Base-by-base conservation (phyloP, 305 asterid genomes). In the Coffea humblotiana region DNA sequence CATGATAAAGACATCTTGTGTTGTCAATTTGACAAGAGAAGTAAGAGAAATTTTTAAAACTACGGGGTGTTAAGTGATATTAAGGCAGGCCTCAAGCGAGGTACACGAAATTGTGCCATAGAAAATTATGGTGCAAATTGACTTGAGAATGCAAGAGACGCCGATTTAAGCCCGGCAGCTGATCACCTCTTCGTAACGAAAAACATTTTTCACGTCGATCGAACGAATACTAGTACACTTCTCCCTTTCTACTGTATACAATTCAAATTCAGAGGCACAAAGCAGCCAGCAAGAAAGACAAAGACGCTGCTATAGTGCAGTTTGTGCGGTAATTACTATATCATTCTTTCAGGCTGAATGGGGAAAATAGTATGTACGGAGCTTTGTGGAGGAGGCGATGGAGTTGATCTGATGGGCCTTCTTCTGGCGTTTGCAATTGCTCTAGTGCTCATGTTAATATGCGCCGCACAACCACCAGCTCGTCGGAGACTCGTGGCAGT, bases 381-480 rank as follows among this genome's bases (percentile, higher is more conserved):
- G 63, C 40, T 76, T 6, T 1, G 49, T 15, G 74, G 61, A 14
- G 45, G 52, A 40, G 77, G 5, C 0, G 29, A 13, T 0, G 71
- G 80, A 6, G 40, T 79, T 21, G 63, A 27, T 51, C 63, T 61
- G 54, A 21, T 1, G 71, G 72, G 78, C 52, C 15, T 83, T 18
- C 58, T 85, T 13, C 25, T 82, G 67, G 83, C 77, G 51, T n/a
- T 77, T 54, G 21, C 66, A 8, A 74, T 80, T 66, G 81, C 76
- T 51, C 3, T 82, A 0, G 16, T 10, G 11, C 69, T 82, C 18
- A 14, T 82, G 68, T 47, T 29, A 13, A 29, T 43, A 37, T 79
- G 66, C 78, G 23, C 54, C 78, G 23, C 47, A 12, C 64, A n/a
- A 11, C 72, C 78, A 23, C 81, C 83, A 14, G 72, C 68, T 6